phyloP scores from a whole-genome alignment of 169 alveolate genomes.

The Plasmodium vivax region DNA sequence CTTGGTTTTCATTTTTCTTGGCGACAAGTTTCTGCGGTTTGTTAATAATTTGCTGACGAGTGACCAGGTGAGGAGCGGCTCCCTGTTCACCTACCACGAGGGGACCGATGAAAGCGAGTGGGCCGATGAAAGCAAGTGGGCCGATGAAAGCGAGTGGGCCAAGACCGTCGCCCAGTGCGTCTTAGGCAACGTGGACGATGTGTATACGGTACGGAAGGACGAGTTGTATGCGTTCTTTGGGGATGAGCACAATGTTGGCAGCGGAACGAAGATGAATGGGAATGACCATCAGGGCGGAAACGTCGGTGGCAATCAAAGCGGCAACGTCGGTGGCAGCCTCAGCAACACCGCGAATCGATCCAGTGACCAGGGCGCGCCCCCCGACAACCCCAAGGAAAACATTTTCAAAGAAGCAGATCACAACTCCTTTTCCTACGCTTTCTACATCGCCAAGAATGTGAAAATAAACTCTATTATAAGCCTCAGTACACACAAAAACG shows the following conservation, averaged over 20 bases:
- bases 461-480: slow-evolving; percentile 43
- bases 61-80: slow-evolving; percentile 34
- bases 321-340: not conserved
- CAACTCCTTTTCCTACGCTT: slow-evolving; percentile 65
- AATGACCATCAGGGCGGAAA: not conserved
- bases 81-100: slow-evolving; percentile 34
- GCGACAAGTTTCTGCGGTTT: slow-evolving; percentile 33
- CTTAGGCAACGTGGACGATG: slow-evolving; percentile 60
- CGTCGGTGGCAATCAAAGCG: not conserved
- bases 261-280: not conserved
- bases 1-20: slow-evolving; percentile 40
- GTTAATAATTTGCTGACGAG: slow-evolving; percentile 9
- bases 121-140: not conserved
- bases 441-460: slow-evolving; percentile 44
- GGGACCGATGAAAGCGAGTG: not conserved
- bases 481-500: slow-evolving; percentile 34
- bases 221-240: slow-evolving; percentile 41
- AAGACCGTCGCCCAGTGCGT: not conserved
- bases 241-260: not conserved
- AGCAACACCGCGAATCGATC: not conserved
- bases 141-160: not conserved
- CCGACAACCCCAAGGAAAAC: slow-evolving; percentile 21
- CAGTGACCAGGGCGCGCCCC: not conserved
- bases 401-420: slow-evolving; percentile 34
- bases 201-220: slow-evolving; percentile 31